phyloP scores from a whole-genome alignment of 192 early-diverging fungal species.

The Backusella psychrophila region DNA sequence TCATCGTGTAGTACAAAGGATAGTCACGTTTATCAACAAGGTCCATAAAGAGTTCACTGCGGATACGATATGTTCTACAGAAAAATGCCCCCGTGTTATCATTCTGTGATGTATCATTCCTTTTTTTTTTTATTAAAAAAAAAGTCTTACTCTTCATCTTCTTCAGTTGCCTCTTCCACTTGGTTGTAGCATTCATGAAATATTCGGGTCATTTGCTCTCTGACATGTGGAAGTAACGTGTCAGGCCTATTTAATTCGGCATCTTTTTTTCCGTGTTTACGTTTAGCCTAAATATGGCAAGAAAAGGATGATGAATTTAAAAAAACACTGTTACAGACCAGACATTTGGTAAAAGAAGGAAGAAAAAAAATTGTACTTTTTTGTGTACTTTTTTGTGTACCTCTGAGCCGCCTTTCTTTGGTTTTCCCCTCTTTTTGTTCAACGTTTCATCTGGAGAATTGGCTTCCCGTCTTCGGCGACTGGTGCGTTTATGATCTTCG shows the following conservation, averaged over 20 bases:
- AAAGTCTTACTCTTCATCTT: conserved; percentile 39
- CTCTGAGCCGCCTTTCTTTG: conserved; percentile 13
- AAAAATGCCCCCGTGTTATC: not conserved
- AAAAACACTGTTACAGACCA: not conserved
- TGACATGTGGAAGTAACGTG: conserved; percentile 41
- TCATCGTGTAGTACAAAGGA: conserved; percentile 89
- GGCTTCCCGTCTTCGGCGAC: not conserved
- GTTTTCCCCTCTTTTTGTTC: conserved; percentile 12
- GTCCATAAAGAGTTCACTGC: conserved; percentile 75
- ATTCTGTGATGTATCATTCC: not conserved
- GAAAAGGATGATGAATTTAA: not conserved
- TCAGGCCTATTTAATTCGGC: conserved; percentile 42
- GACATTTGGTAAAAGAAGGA: not conserved
- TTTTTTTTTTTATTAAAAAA: not conserved
- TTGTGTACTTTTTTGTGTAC: not conserved
- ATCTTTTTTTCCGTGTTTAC: conserved; percentile 13
- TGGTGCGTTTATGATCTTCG: not conserved
- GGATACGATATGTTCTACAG: conserved; percentile 47
- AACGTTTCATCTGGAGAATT: not conserved
- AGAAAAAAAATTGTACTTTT: not conserved
- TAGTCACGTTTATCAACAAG: conserved; percentile 74
- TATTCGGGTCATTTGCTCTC: conserved; percentile 54
- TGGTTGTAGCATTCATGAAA: conserved; percentile 58
- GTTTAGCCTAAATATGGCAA: conserved; percentile 11
- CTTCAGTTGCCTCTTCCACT: conserved; percentile 56